Evolutionary conservation across 441 rosid genomes (phyloP).

Genomic region (Theobroma grandiflorum): DNA sequence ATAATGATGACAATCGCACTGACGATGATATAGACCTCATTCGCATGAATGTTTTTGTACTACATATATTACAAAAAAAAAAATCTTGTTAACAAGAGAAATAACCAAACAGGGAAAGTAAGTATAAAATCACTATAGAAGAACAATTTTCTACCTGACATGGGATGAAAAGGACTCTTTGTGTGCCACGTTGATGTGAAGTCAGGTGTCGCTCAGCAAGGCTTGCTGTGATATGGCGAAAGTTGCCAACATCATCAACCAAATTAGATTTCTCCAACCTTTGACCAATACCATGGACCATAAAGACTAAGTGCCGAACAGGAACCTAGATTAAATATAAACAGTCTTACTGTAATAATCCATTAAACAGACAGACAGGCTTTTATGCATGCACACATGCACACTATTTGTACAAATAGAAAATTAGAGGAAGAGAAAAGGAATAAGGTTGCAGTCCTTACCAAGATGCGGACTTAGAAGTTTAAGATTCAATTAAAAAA

Average conservation of each 20-base stretch:
- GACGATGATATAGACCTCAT: slow-evolving; percentile 19
- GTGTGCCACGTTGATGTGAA: slow-evolving; percentile 74
- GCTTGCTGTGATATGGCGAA: slow-evolving; percentile 82
- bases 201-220: slow-evolving; percentile 88
- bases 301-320: slow-evolving; percentile 93
- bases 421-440: background rate
- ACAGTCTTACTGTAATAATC: slow-evolving; percentile 14
- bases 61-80: background rate
- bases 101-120: slow-evolving; percentile 14
- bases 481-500: background rate
- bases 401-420: slow-evolving; percentile 8
- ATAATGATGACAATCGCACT: background rate
- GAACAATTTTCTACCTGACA: slow-evolving; percentile 74
- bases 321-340: slow-evolving; percentile 73
- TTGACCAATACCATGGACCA: slow-evolving; percentile 99
- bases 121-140: background rate
- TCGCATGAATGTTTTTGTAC: slow-evolving; percentile 4
- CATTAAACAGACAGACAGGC: slow-evolving; percentile 2
- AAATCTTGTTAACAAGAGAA: background rate
- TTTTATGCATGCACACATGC: background rate
- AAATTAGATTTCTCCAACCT: slow-evolving; percentile 96
- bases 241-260: slow-evolving; percentile 95
- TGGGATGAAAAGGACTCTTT: slow-evolving; percentile 94
- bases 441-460: background rate
- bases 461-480: background rate